Evolutionary conservation across 2,329 filamentous ascomycete genomes (phyloP).

Genomic region (Colletotrichum musae): DNA sequence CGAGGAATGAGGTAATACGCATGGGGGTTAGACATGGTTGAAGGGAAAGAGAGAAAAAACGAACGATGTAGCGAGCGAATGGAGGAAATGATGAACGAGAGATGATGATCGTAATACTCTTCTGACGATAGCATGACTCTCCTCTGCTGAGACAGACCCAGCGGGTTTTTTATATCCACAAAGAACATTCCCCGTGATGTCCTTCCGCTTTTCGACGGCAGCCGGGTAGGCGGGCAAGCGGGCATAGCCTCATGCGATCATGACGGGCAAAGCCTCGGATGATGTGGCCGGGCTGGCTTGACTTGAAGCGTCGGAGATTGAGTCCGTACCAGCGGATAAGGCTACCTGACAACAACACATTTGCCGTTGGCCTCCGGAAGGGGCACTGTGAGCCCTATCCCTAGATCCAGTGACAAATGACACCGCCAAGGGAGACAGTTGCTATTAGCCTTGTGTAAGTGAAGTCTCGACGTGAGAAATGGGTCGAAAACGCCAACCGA

Average conservation of each 20-base stretch:
- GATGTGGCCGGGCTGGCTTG: constrained; percentile 18
- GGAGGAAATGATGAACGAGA: constrained; percentile 4
- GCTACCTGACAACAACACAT: not conserved
- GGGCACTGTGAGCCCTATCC: not conserved
- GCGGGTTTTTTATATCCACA: not conserved
- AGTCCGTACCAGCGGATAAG: not conserved
- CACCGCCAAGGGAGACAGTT: constrained; percentile 20
- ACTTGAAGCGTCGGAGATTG: not conserved
- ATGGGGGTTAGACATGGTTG: constrained; percentile 28
- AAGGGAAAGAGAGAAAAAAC: not conserved
- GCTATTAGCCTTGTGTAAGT: constrained; percentile 2
- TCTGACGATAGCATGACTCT: not conserved
- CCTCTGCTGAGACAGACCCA: not conserved
- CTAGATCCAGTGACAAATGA: constrained; percentile 16
- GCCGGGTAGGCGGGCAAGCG: not conserved
- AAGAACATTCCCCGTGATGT: not conserved
- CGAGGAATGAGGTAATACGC: constrained; percentile 32
- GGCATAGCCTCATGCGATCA: constrained; percentile 30
- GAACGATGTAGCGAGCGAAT: constrained; percentile 31
- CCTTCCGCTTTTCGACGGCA: not conserved
- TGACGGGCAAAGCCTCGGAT: constrained; percentile 19
- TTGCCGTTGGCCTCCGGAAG: not conserved
- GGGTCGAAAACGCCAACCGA: constrained; percentile 27
- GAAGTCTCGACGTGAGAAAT: constrained; percentile 4
- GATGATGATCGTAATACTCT: constrained; percentile 5